Base-by-base conservation (phyloP, 1,284 basidiomycete genomes). In the Inonotus hispidus region DNA sequence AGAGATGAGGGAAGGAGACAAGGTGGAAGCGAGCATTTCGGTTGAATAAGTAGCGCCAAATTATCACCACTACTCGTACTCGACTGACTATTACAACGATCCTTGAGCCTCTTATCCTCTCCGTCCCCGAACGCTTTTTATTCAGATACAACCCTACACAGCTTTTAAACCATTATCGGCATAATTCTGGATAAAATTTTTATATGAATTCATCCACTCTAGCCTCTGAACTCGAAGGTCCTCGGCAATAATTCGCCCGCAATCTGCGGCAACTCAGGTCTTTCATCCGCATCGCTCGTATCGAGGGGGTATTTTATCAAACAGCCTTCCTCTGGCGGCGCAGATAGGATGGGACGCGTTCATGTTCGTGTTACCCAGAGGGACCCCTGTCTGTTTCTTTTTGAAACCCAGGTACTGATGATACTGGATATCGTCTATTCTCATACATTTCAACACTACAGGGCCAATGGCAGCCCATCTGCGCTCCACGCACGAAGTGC, bases 1-100 rank as follows among this genome's bases (percentile, higher is more conserved):
- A 27, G 32, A 32, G 50, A 41, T 56, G 53, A 56, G 52, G 52
- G 59, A 55, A 45, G 59, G 45, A 29, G 53, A 56, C 53, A 45
- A 49, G 53, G 59, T 16, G 43, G n/a, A 53, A 55, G 53, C 53
- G 59, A 49, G 23, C 47, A 49, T 49, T 49, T 49, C 47, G 21
- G 19, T 49, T 29, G 47, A 49, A 49, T 49, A 49, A 49, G 47
- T 49, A 49, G 45, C 35, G 25, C 37, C 53, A 39, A 45, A 45
- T 41, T 46, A 54, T 41, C 25, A 41, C 10, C 11, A 27, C 19
- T 29, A 49, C 19, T 49, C 25, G 16, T 21, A 47, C 45, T 47
- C 45, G n/a, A n/a, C n/a, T n/a, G n/a, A n/a, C 21, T 1, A 43
- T 7, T 43, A 43, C 41, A 43, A 43, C 16, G 41, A 16, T 43